Evolutionary conservation across 495 filamentous ascomycete genomes (phyloP), one percentile per base, ranked within the genome.

Genomic region (Hypoxylon rickii): DNA sequence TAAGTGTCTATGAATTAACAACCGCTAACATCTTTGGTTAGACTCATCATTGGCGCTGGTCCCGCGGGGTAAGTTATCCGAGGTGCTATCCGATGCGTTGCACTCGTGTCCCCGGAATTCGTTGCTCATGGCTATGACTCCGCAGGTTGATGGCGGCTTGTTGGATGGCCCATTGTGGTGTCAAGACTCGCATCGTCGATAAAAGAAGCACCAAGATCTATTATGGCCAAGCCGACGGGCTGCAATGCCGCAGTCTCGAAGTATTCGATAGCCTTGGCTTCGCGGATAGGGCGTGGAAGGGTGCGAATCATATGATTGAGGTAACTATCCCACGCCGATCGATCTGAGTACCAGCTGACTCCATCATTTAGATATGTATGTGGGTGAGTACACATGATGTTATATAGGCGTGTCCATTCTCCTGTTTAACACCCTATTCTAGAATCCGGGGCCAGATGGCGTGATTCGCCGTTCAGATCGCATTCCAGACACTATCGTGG

Each of bases 211-310:
- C 71, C 1, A 81, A 80, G 51, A 73, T 83, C 17, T 78, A 76
- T 57, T 77, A 70, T 12, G 83, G 85, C 2, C 85, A 87, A 63
- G 85, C 84, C 12, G 85, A 88, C 60, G 85, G 85, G 44, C 67
- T 61, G 46, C 66, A 69, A 20, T 57, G 53, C 40, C 79, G 86
- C 15, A 86, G 75, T 11, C 63, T 86, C 7, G 86, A 88, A 65
- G 80, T 88, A 18, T 83, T 89, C 31, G 86, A 89, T 48, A 83
- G 81, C 51, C 79, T 89, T 49, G 85, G 83, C 2, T 81, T 89
- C 47, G 79, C 72, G 2, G 80, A 88, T 48, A 74, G 79, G 12
- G 79, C 78, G 5, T 79, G 76, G 73, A 81, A 84, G 33, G 86
- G 88, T 54, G 73, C 76, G 7, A 79, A 83, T 62, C 75, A 82